Conservation (phyloP, 2,329 filamentous ascomycete species). For the Cercospora sesami region DNA sequence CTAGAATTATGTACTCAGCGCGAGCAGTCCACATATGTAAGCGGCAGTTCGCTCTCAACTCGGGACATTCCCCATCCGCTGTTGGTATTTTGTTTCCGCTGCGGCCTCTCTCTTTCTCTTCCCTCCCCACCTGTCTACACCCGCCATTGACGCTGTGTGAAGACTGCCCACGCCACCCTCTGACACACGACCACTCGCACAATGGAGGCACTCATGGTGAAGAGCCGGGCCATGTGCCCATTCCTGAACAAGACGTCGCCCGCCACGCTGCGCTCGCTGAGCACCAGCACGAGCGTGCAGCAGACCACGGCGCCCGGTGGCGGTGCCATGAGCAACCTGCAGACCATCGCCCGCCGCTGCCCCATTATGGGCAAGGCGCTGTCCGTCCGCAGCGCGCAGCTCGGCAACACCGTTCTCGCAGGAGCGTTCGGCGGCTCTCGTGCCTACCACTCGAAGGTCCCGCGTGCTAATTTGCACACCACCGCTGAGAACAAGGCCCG, state of each 20-base stretch:
- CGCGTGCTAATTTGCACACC: slow-evolving; percentile 78
- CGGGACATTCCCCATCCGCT: neutral
- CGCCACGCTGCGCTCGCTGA: slow-evolving; percentile 85
- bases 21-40: slow-evolving; percentile 7
- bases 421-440: slow-evolving; percentile 53
- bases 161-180: neutral
- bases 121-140: neutral
- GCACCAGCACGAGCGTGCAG: slow-evolving; percentile 67
- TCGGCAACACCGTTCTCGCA: slow-evolving; percentile 48
- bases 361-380: slow-evolving; percentile 98
- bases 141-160: slow-evolving; percentile 1
- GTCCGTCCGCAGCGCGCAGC: slow-evolving; percentile 64
- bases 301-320: slow-evolving; percentile 65
- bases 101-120: neutral
- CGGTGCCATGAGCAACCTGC: slow-evolving; percentile 94
- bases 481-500: slow-evolving; percentile 74
- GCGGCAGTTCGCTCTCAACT: neutral
- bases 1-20: slow-evolving; percentile 3
- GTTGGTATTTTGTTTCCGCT: neutral
- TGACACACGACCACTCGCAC: slow-evolving; percentile 13
- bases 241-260: slow-evolving; percentile 95
- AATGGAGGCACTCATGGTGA: slow-evolving; percentile 94
- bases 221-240: slow-evolving; percentile 95
- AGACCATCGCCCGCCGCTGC: slow-evolving; percentile 90
- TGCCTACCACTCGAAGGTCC: slow-evolving; percentile 52